A percentile compares a stretch with the other conserved stretches of the same genome.
Evolutionary conservation across 2,329 filamentous ascomycete species (phyloP).

Genomic region (Penicillium sp.): DNA sequence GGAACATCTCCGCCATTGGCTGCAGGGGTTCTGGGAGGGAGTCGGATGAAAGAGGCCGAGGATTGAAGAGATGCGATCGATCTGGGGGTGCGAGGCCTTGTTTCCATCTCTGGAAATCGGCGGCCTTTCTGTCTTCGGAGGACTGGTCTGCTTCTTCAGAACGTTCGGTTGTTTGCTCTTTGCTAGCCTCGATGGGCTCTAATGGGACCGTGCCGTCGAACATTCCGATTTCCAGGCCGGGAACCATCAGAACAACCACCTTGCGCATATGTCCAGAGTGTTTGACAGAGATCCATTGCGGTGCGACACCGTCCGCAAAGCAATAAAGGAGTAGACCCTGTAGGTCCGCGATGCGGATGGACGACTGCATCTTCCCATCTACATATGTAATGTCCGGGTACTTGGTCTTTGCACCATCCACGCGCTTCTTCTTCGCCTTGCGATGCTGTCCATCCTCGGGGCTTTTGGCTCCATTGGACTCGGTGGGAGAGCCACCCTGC

Average conservation of each 20-base stretch:
- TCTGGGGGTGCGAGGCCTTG: conserved; percentile 37
- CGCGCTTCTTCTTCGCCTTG: conserved; percentile 20
- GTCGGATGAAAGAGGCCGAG: conserved; percentile 30
- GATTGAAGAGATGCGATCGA: conserved; percentile 34
- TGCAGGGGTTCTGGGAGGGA: conserved; percentile 53
- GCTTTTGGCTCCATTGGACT: conserved; percentile 7
- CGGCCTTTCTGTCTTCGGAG: conserved; percentile 18
- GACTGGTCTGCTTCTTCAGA: conserved; percentile 17
- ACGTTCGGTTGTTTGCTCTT: background rate
- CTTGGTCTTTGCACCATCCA: conserved; percentile 46
- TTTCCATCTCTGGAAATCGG: conserved; percentile 42
- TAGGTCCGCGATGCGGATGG: conserved; percentile 58
- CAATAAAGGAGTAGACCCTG: conserved; percentile 60
- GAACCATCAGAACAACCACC: conserved; percentile 87
- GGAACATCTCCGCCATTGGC: conserved; percentile 77
- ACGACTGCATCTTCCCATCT: conserved; percentile 54
- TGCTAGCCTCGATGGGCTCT: conserved; percentile 30
- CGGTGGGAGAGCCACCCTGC: conserved; percentile 18
- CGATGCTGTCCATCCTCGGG: conserved; percentile 1
- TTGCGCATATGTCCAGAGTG: conserved; percentile 61
- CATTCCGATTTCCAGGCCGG: conserved; percentile 86
- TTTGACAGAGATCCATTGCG: conserved; percentile 63
- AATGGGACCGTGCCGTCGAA: conserved; percentile 62
- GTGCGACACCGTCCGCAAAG: conserved; percentile 59
- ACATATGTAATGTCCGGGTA: conserved; percentile 55